These are phyloP conservation scores for Neoarthrinium moseri DNA, from an alignment of 2,329 filamentous ascomycete genomes.

Conservation along the genomic window DNA sequence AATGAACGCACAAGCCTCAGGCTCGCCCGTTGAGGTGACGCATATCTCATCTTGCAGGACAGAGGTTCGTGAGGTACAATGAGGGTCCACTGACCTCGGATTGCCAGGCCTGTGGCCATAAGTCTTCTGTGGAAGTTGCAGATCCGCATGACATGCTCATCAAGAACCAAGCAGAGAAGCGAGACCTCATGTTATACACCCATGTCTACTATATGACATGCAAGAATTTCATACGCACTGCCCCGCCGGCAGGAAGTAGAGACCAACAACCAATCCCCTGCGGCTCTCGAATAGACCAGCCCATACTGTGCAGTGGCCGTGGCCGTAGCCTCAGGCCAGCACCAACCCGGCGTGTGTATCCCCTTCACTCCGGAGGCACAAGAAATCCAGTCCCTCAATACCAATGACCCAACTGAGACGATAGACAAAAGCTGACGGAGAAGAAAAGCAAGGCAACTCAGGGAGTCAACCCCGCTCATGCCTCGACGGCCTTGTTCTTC, in stretches of 20 bases:
- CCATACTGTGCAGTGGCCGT: not conserved
- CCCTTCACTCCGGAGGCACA: not conserved
- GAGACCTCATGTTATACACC: slow-evolving; percentile 1
- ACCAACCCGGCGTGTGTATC: not conserved
- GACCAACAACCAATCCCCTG: not conserved
- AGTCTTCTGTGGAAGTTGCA: not conserved
- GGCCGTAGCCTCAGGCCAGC: not conserved
- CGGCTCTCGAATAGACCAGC: not conserved
- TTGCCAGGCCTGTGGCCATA: too few species aligned
- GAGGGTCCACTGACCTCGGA: too few species aligned
- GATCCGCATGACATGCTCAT: not conserved
- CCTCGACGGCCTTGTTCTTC: slow-evolving; percentile 62
- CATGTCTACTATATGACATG: not conserved
- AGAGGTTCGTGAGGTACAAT: too few species aligned
- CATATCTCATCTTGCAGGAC: too few species aligned
- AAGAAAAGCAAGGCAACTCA: not conserved
- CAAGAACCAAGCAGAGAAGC: too few species aligned
- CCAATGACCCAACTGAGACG: not conserved
- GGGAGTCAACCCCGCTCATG: slow-evolving; percentile 40
- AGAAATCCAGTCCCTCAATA: not conserved
- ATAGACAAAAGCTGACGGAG: not conserved
- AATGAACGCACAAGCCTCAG: too few species aligned
- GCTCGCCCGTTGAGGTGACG: too few species aligned
- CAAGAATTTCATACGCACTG: not conserved
- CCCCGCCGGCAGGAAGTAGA: not conserved